Evolutionary conservation across 768 basidiomycete species (phyloP).

Genomic region (Boletus rex-veris): DNA sequence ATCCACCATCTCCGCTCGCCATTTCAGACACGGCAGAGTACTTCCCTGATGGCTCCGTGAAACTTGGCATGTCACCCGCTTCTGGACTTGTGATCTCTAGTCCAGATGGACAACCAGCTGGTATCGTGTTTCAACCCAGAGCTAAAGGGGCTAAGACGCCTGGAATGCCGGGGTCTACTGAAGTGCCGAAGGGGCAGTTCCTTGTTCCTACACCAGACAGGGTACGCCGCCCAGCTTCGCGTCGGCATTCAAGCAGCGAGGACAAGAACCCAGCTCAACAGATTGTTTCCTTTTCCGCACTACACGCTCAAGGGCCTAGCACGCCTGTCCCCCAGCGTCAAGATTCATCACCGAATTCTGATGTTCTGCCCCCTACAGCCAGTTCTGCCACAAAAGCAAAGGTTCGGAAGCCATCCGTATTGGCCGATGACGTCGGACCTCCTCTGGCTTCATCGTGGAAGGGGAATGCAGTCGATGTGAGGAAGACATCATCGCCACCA

Average conservation of each 20-base stretch:
- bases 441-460: slow-evolving; percentile 22
- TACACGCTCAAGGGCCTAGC: slow-evolving; percentile 21
- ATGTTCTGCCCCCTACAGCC: slow-evolving; percentile 8
- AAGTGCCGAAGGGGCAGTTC: slow-evolving; percentile 43
- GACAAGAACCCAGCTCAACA: slow-evolving; percentile 26
- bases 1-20: slow-evolving; percentile 70
- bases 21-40: slow-evolving; percentile 69
- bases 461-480: slow-evolving; percentile 25
- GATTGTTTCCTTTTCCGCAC: slow-evolving; percentile 27
- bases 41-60: slow-evolving; percentile 59
- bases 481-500: slow-evolving; percentile 35
- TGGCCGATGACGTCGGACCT: slow-evolving; percentile 24
- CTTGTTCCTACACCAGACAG: slow-evolving; percentile 29
- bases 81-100: slow-evolving; percentile 89
- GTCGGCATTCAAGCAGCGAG: slow-evolving; percentile 27
- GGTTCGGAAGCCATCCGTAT: slow-evolving; percentile 30
- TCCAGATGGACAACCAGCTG: slow-evolving; percentile 91
- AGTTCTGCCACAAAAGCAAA: slow-evolving; percentile 20
- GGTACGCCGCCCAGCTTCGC: slow-evolving; percentile 24
- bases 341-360: slow-evolving; percentile 24
- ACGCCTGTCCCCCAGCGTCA: slow-evolving; percentile 18
- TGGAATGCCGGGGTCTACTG: slow-evolving; percentile 37
- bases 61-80: slow-evolving; percentile 71
- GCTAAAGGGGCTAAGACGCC: slow-evolving; percentile 37
- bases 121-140: slow-evolving; percentile 91